Conservation (phyloP, 441 rosid genomes). For the Omphalea diandra region DNA sequence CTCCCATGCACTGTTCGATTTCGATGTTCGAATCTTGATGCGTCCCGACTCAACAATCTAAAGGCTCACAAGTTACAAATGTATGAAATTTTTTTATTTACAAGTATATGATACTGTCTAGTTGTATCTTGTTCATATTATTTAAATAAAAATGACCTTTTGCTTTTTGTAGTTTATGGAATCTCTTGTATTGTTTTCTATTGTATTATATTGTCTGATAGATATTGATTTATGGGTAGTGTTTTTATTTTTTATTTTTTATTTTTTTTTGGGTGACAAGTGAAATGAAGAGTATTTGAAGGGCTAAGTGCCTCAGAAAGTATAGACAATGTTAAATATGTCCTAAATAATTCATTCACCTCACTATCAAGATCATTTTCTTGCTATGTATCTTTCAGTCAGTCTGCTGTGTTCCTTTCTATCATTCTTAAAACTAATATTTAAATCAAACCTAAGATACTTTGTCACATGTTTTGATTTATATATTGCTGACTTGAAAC, state of each 20-base stretch:
- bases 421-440: slow-evolving; percentile 24
- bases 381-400: slow-evolving; percentile 36
- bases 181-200: no score
- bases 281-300: slow-evolving; percentile 1
- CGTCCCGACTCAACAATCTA: not conserved
- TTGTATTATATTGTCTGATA: slow-evolving; percentile 19
- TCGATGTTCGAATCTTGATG: not conserved
- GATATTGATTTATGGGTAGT: slow-evolving; percentile 23
- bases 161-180: slow-evolving; percentile 9
- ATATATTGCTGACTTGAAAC: slow-evolving; percentile 2
- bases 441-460: slow-evolving; percentile 21
- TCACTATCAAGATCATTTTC: slow-evolving; percentile 32
- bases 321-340: slow-evolving; percentile 33
- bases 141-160: not conserved
- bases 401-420: slow-evolving; percentile 28
- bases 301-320: slow-evolving; percentile 47
- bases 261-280: no score
- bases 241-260: no score
- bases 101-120: not conserved
- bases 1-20: not conserved
- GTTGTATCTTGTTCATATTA: not conserved
- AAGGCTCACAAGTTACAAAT: not conserved
- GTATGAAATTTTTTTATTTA: not conserved
- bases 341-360: slow-evolving; percentile 26
- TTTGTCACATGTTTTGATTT: slow-evolving; percentile 14